Base-by-base conservation (phyloP, 2,329 filamentous ascomycete genomes). In the Pestalotiopsis sp. region DNA sequence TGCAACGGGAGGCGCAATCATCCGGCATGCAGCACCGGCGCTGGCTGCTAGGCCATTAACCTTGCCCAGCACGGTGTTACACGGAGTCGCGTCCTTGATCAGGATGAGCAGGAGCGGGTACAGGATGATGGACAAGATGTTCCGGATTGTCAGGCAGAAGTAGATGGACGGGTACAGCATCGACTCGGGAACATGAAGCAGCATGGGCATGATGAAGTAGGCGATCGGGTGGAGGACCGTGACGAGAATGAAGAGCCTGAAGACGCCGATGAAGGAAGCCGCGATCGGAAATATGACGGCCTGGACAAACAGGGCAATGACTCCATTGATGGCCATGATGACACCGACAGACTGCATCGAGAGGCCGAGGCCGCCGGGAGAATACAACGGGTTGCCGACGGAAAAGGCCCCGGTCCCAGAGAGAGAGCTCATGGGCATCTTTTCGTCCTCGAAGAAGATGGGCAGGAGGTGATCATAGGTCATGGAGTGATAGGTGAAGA, bases 401-500 rank as follows among this genome's bases (percentile, higher is more conserved):
- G 74, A 70, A 5, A 75, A 70, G 1, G 77, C 72, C 27, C 75
- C 70, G 23, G 73, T 70, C 1, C 73, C 73, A 57, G 79, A 70
- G 27, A 80, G 71, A 5, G 82, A 77, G 57, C 82, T 79, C 60
- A 82, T 77, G 31, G 80, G 77, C 70, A 80, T 82, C 38, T 88
- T 87, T 56, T 90, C 86, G 74, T 97, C 94, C 78, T 98, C 94
- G 65, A 97, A 89, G 81, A 97, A 98, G 69, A 98, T 97, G 7
- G 95, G 95, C 66, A 97, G 85, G 0, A 98, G 87, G 77, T 97
- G 93, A 76, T 98, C 95, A 80, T 93, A 98, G 0, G 92, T 94
- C 94, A 98, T 98, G 49, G 92, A 94, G 81, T 98, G 95, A 78
- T 97, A 97, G 4, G 94, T 96, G 82, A 97, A 97, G 71, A 98